A percentile compares a stretch with the other conserved stretches of the same genome.
phyloP scores from a whole-genome alignment of 108 stramenopile species.

The Nitzschia inconspicua region DNA sequence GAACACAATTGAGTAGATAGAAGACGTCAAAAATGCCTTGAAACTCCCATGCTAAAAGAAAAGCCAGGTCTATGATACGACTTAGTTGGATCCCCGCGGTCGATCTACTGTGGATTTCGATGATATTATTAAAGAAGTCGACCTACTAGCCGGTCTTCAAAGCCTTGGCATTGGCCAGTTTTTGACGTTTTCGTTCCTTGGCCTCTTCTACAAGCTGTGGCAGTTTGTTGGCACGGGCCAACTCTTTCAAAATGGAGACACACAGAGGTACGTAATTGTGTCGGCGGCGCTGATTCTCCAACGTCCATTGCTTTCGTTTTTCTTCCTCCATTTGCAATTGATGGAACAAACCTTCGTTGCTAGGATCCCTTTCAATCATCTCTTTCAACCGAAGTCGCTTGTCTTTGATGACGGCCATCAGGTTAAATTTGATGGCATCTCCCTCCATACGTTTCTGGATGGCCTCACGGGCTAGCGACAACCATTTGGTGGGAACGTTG shows the following conservation, averaged over 20 bases:
- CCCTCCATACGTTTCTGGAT: slow-evolving; percentile 83
- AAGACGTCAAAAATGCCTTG: no score
- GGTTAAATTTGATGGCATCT: slow-evolving; percentile 85
- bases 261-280: slow-evolving; percentile 83
- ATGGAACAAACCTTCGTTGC: slow-evolving; percentile 11
- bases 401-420: slow-evolving; percentile 89
- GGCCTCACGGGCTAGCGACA: slow-evolving; percentile 66
- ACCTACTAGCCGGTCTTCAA: no score
- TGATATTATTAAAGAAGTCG: no score
- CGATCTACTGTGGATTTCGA: no score
- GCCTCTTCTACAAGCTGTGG: slow-evolving; percentile 42
- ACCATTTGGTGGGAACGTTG: slow-evolving; percentile 39
- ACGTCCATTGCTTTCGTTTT: slow-evolving; percentile 67
- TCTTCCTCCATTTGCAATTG: slow-evolving; percentile 58
- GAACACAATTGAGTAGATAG: no score
- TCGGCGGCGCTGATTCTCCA: slow-evolving; percentile 75
- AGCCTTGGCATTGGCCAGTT: slow-evolving; percentile 1
- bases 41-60: no score
- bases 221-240: slow-evolving; percentile 62
- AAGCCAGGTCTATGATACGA: no score
- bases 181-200: slow-evolving; percentile 31
- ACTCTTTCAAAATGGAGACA: slow-evolving; percentile 59
- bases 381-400: slow-evolving; percentile 47
- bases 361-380: slow-evolving; percentile 25
- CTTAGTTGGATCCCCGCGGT: no score